Percentiles rank a stretch among this genome's conserved stretches.
These are phyloP conservation scores for Gonium pectorale DNA, from an alignment of 139 green algal genomes.

Conservation along the genomic window DNA sequence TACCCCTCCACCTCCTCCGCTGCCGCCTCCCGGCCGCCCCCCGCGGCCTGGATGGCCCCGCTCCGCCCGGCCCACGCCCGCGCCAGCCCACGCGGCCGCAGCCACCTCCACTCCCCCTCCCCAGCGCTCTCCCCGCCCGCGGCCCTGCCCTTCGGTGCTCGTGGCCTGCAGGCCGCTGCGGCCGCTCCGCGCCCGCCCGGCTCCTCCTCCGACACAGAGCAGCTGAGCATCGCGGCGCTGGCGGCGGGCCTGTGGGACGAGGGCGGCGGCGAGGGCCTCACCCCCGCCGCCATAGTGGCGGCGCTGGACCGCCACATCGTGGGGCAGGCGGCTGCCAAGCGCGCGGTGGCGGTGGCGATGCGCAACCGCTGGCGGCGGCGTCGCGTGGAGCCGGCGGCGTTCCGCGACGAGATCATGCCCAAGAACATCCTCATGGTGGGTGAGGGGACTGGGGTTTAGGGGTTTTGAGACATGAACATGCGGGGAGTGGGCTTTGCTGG, in stretches of 20 bases:
- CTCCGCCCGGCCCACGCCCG: no score
- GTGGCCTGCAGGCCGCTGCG: conserved; percentile 3
- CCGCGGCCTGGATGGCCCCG: no score
- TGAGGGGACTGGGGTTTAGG: no score
- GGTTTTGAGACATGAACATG: no score
- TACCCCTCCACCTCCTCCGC: no score
- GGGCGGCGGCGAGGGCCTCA: conserved; percentile 36
- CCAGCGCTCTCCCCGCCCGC: background rate
- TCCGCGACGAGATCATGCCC: conserved; percentile 91
- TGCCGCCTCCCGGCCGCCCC: no score
- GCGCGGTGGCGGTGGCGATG: conserved; percentile 93
- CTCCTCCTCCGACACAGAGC: background rate
- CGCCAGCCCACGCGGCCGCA: background rate
- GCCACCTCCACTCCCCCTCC: background rate
- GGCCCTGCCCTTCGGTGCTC: background rate
- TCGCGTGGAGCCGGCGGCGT: conserved; percentile 60
- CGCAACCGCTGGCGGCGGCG: conserved; percentile 94
- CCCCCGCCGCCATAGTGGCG: conserved; percentile 52
- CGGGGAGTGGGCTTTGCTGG: no score
- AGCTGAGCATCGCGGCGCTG: conserved; percentile 4
- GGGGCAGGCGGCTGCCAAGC: conserved; percentile 89
- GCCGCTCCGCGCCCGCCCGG: conserved; percentile 7
- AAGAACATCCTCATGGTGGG: conserved; percentile 96
- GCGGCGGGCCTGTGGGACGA: conserved; percentile 28
- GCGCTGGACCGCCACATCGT: conserved; percentile 91